Evolutionary conservation across 2,329 filamentous ascomycete species (phyloP), one percentile per base, ranked within the genome.

Genomic region (Ophiostoma sp.): DNA sequence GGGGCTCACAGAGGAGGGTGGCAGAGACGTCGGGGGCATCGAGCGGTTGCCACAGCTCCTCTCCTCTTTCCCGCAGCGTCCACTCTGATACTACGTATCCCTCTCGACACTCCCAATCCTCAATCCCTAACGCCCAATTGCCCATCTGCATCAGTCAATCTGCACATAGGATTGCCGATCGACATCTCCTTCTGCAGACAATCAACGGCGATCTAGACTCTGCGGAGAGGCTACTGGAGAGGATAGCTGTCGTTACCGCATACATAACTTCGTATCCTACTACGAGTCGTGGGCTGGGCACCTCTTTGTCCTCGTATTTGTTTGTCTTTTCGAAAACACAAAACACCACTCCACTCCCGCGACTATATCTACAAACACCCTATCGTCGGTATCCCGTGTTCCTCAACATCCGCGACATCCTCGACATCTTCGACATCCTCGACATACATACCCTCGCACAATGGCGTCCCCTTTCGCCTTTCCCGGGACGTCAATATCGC

Each of bases 381-480:
- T 27, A 27, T 27, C 27, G 27, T 55, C 27, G 14, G 8, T 14
- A 16, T 49, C 55, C 40, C 55, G 27, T 60, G 1, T 11, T 11
- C 18, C 36, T 36, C 36, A 38, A 40, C 11, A 27, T 41, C 16
- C 1, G 7, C 60, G 0, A 44, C 65, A 45, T 27, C n/a, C 6
- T 16, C 47, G n/a, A 58, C 6, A n/a, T n/a, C n/a, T n/a, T 3
- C n/a, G 49, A 40, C n/a, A 27, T 7, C 16, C 27, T 8, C 40
- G n/a, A 5, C n/a, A 14, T 4, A 27, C 6, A 8, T 49, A 16
- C 14, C 27, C 52, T 49, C 14, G 11, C 68, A 84, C 84, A 81
- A 79, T 82, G 70, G 82, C 83, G 49, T 81, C 71, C 2, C 45
- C 84, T 36, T 86, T 84, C 74, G 78, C 80, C 66, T 76, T 86